These are phyloP conservation scores for Lasiodiplodia hormozganensis DNA, from an alignment of 2,329 filamentous ascomycete genomes.

Conservation along the genomic window DNA sequence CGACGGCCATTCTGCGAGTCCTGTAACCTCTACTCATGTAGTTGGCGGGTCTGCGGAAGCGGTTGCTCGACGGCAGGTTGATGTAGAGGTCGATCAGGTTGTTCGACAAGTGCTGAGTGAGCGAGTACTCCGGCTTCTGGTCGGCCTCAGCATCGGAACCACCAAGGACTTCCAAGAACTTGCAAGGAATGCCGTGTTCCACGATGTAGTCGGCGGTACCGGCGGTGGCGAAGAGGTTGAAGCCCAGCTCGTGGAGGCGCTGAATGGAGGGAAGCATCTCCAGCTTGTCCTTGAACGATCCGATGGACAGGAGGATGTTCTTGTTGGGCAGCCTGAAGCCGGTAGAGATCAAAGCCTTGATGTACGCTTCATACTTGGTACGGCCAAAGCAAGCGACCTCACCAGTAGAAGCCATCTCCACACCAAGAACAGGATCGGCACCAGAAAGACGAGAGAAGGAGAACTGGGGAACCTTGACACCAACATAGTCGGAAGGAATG, in stretches of 20 bases:
- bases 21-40: constrained; percentile 99
- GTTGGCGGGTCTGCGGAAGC: constrained; percentile 93
- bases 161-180: constrained; percentile 86
- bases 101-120: constrained; percentile 95
- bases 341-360: constrained; percentile 94
- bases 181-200: constrained; percentile 88
- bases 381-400: constrained; percentile 96
- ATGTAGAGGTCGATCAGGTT: constrained; percentile 99
- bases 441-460: constrained; percentile 97
- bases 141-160: constrained; percentile 73
- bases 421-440: constrained; percentile 93
- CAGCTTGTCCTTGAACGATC: constrained; percentile 96
- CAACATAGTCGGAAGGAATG: constrained; percentile 82
- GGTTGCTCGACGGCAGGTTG: constrained; percentile 98
- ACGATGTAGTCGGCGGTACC: constrained; percentile 97
- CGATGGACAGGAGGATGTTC: constrained; percentile 94
- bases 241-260: constrained; percentile 89
- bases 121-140: constrained; percentile 93
- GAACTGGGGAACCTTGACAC: constrained; percentile 98
- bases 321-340: constrained; percentile 96
- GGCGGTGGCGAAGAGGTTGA: constrained; percentile 93
- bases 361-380: constrained; percentile 96
- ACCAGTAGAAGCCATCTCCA: constrained; percentile 99
- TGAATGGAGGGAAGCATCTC: constrained; percentile 94
- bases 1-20: constrained; percentile 96